Evolutionary conservation across 768 basidiomycete species (phyloP).

Genomic region (Suillus americanus): DNA sequence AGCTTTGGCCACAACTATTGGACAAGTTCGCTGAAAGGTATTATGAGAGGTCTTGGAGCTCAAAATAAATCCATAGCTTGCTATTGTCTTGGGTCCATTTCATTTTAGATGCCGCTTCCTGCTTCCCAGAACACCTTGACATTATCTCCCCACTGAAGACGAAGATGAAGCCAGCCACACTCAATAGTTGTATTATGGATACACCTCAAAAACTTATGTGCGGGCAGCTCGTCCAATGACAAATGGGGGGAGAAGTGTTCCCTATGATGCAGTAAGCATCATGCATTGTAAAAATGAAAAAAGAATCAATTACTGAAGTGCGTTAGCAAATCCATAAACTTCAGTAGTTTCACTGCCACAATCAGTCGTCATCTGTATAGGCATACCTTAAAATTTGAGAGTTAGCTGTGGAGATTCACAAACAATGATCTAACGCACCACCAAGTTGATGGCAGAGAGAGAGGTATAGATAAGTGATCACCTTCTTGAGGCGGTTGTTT

Average conservation of each 20-base stretch:
- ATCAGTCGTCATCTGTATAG: constrained; percentile 33
- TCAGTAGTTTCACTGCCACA: constrained; percentile 29
- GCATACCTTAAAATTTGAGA: constrained; percentile 24
- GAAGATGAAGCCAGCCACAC: constrained; percentile 27
- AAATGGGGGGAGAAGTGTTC: constrained; percentile 20
- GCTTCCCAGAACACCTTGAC: constrained; percentile 22
- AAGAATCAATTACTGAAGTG: constrained; percentile 20
- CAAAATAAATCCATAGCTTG: constrained; percentile 1
- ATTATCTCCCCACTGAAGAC: constrained; percentile 31
- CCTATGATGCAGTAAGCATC: constrained; percentile 12
- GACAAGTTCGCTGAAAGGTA: constrained; percentile 21
- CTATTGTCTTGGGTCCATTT: constrained; percentile 17
- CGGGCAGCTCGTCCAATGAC: constrained; percentile 19
- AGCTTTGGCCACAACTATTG: constrained; percentile 33
- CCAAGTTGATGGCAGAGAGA: constrained; percentile 20
- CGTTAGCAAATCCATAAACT: constrained; percentile 30
- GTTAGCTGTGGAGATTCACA: neutral
- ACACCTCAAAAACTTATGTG: constrained; percentile 28
- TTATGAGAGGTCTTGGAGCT: neutral
- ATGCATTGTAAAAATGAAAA: neutral
- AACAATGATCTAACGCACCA: constrained; percentile 16
- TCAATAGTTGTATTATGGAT: constrained; percentile 33
- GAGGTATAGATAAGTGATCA: constrained; percentile 31
- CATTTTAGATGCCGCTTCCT: constrained; percentile 20
- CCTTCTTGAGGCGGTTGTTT: constrained; percentile 24